Conservation (phyloP, 1,284 basidiomycete genomes). For the Marasmius fiardii region DNA sequence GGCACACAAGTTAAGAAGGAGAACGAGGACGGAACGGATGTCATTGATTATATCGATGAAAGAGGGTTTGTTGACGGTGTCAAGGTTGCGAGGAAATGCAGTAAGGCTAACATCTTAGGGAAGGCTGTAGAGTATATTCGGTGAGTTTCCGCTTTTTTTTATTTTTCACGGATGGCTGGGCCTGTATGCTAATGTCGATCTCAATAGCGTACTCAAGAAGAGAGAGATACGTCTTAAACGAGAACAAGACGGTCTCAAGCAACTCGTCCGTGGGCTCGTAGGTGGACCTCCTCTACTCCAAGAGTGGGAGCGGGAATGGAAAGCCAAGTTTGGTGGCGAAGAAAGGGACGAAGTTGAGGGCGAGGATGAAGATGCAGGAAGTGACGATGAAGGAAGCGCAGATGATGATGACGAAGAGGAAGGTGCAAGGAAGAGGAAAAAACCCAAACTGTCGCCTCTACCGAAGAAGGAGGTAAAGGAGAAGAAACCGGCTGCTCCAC, state of each 20-base stretch:
- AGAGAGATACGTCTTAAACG: constrained; percentile 66
- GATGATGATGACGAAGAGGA: constrained; percentile 53
- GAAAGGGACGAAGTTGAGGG: constrained; percentile 69
- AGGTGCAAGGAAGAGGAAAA: constrained; percentile 52
- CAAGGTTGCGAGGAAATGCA: constrained; percentile 79
- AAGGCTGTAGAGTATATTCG: constrained; percentile 80
- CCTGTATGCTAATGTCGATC: not conserved
- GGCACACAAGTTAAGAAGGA: constrained; percentile 26
- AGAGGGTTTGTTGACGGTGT: constrained; percentile 80
- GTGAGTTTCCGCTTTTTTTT: constrained; percentile 29
- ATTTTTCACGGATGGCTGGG: not conserved
- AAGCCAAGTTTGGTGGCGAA: constrained; percentile 64
- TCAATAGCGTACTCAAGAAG: constrained; percentile 63
- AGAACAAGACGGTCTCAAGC: constrained; percentile 69
- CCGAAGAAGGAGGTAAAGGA: constrained; percentile 28
- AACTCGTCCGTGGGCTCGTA: constrained; percentile 62
- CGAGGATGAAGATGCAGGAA: constrained; percentile 46
- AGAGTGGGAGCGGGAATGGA: constrained; percentile 77
- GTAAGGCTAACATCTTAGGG: constrained; percentile 79
- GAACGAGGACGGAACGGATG: constrained; percentile 28
- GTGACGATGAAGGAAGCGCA: constrained; percentile 53
- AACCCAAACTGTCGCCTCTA: constrained; percentile 40
- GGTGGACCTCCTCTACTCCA: constrained; percentile 64
- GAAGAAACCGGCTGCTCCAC: constrained; percentile 26
- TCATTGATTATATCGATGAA: constrained; percentile 60